Evolutionary conservation across 176 grass and related monocot species (phyloP), one percentile per base, ranked within the genome.

Genomic region (Lolium multiflorum): DNA sequence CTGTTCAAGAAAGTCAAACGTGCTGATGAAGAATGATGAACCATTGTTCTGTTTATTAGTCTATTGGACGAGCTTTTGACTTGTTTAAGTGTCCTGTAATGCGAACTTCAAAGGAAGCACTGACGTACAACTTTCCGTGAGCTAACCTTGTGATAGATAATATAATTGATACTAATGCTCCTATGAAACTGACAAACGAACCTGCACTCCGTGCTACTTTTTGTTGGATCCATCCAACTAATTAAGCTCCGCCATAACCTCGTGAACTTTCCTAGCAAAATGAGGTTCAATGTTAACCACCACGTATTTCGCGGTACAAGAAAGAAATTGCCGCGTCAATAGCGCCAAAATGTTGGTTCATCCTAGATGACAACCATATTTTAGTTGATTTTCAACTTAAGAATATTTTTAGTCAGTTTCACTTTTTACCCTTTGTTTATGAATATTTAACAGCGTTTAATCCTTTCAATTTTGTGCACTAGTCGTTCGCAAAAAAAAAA

Each of bases 171-270:
- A 55, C 76, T 86, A 81, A 71, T 77, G 77, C 60, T 70, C 81
- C 89, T 76, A 77, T 20, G 85, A 88, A 85, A 38, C 76, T 88
- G 85, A 69, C 77, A 88, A 91, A 88, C 6, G 69, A 84, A 84
- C 76, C 80, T 81, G 89, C 55, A 67, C n/a, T 52, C 81, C 74
- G 85, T 84, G 85, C 81, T 60, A 60, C 81, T 88, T 88, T 90
- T 76, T 76, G 81, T 84, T 80, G 80, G 85, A 84, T 91, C 81
- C 59, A 46, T 76, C 76, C 38, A 70, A 74, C 67, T 48, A 77
- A 75, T 39, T 50, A 86, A 60, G 78, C 83, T 76, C 76, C 39
- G 39, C 24, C 20, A 22, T 35, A 16, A 64, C 49, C 63, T 54
- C 57, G 56, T 48, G 43, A 48, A 46, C 35, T 49, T 22, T 48